Percentiles rank a stretch among this genome's conserved stretches.
phyloP scores from a whole-genome alignment of 2,329 filamentous ascomycete genomes.

The Pseudocercospora ulei region DNA sequence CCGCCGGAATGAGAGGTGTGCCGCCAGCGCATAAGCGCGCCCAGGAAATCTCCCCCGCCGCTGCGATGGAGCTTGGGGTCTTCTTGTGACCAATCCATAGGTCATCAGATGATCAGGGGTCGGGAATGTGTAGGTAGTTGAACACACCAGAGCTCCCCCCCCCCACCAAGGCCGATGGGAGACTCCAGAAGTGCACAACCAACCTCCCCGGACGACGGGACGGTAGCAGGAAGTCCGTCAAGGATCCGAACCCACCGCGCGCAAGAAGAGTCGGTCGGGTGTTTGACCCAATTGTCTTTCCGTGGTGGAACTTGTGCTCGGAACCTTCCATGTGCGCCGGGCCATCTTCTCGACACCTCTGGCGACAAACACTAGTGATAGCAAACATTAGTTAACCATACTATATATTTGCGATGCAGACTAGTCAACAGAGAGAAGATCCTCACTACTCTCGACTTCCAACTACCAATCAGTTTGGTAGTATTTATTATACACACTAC shows the following conservation, averaged over 20 bases:
- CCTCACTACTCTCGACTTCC: no score
- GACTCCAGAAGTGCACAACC: slow-evolving; percentile 35
- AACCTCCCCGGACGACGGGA: slow-evolving; percentile 35
- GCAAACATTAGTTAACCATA: no score
- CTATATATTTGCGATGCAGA: no score
- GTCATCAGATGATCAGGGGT: slow-evolving; percentile 24
- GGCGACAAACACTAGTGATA: no score
- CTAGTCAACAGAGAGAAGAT: no score
- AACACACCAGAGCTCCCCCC: slow-evolving; percentile 35
- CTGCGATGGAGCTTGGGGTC: no score
- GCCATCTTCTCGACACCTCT: no score
- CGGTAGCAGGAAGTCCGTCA: slow-evolving; percentile 35
- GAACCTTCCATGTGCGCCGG: slow-evolving; percentile 25
- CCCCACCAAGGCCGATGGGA: slow-evolving; percentile 38
- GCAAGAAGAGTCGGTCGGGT: slow-evolving; percentile 34
- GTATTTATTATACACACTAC: no score
- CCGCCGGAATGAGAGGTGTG: no score
- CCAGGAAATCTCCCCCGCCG: slow-evolving; percentile 33
- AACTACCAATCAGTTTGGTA: no score
- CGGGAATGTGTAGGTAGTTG: slow-evolving; percentile 28
- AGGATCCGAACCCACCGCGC: slow-evolving; percentile 31
- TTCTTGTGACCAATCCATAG: slow-evolving; percentile 31
- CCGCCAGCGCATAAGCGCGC: slow-evolving; percentile 33
- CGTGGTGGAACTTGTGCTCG: no score
- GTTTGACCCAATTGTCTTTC: no score